Base-by-base conservation (phyloP, 1,139 yeast genomes). In the Suhomyces coccinellae region DNA sequence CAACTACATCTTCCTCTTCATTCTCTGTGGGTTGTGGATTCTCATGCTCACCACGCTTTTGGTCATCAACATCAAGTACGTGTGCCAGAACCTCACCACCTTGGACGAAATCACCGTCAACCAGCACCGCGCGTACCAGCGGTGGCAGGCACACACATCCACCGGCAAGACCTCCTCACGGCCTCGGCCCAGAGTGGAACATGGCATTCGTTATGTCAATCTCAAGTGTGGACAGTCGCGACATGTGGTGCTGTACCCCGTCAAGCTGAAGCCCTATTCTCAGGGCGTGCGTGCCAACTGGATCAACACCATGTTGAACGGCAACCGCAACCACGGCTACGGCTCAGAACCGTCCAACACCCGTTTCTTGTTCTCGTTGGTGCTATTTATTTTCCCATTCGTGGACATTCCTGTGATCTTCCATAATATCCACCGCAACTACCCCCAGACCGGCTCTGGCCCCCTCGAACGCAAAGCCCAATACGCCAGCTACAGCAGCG, bases 1-100 rank as follows among this genome's bases (percentile, higher is more conserved):
- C 28, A 79, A 81, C 53, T 63, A 73, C 43, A 71, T 82, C 12
- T 69, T 72, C 0, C 39, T 73, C 20, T 71, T 71, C 36, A 61
- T 79, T 0, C 44, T 73, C 6, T 52, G 69, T 33, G 71, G 69
- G 8, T 60, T 75, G 30, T 77, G 79, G 71, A 49, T 74, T 11
- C 15, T 76, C 2, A 68, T 80, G 68, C 54, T 77, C 3, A 45
- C 59, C 1, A 67, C 73, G 0, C 59, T 81, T 40, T 50, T 69
- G 12, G 53, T 55, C 5, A 57, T 69, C 22, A 76, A 77, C 55
- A 14, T 73, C 2, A 53, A 63, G 32, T 76, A 75, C 53, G 64
- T 79, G 30, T 41, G 51, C 4, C 49, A 46, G 12, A 81, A 82
- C 52, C 61, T 69, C 47, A 76, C 85, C 2, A 75, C 87, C 55